Base-by-base conservation (phyloP, 2,329 filamentous ascomycete genomes). In the Cladosporium sp. region DNA sequence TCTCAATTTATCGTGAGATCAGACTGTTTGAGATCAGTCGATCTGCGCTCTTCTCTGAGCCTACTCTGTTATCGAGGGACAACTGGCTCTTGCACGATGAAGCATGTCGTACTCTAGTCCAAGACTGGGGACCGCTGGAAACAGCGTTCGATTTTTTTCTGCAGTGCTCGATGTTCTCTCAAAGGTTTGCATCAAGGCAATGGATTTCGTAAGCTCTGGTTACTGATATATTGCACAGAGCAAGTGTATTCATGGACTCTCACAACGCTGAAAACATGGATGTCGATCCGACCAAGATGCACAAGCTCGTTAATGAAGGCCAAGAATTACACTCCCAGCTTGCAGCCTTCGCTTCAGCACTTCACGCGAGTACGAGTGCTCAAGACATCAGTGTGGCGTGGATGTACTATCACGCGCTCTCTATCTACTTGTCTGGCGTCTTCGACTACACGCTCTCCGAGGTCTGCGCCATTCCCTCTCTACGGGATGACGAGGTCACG, bases 21-120 rank as follows among this genome's bases (percentile, higher is more conserved):
- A 57, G 55, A 31, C 33, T 57, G n/a, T 57, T 57, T 8, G 55
- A 57, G 55, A 57, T 57, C 31, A 57, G 55, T 40, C 31, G 55
- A 35, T 35, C 55, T 37, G 23, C 31, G 10, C 31, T 57, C 14
- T 57, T 57, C 31, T 57, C 55, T 10, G n/a, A 57, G 12, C 31
- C 31, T 40, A 57, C 55, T 14, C n/a, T 57, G 10, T 16, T 57
- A 12, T 23, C 55, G 3, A 4, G 14, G 11, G 31, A 35, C 10
- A 11, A 28, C 2, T 57, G 55, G 55, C n/a, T 57, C 18, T 5
- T 57, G 10, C 35, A 57, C 5, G 55, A 57, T 57, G 31, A 57
- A 40, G 35, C 26, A 10, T 53, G 50, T 16, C 50, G 50, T 29
- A 53, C 26, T 53, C 11, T 53, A 12, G 50, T 53, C 28, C 50